Conservation (phyloP, 2,329 filamentous ascomycete genomes). For the Beauveria rudraprayagi region DNA sequence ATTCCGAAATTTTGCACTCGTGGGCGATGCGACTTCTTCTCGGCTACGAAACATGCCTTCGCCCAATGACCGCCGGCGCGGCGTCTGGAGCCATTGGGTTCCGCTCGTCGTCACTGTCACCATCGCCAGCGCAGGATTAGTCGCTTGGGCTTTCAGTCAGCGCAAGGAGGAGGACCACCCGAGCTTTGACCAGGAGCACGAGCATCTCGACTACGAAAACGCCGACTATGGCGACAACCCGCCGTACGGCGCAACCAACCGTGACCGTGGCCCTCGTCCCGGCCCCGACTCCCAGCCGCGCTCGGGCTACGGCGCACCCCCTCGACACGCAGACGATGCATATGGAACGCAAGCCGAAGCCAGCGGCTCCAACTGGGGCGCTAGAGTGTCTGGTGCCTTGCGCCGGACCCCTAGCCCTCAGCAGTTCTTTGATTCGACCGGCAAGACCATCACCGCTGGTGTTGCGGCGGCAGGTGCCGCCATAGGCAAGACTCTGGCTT, state of each 20-base stretch:
- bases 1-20: constrained; percentile 51
- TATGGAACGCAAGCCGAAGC: constrained; percentile 30
- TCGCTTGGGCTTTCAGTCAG: constrained; percentile 92
- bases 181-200: constrained; percentile 45
- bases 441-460: constrained; percentile 71
- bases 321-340: constrained; percentile 3
- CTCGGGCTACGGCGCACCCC: not conserved
- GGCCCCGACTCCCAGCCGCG: not conserved
- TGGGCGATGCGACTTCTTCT: constrained; percentile 49
- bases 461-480: constrained; percentile 76
- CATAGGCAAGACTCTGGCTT: constrained; percentile 72
- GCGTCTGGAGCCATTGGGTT: constrained; percentile 76
- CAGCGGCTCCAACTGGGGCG: constrained; percentile 53
- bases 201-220: constrained; percentile 38
- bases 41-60: constrained; percentile 28
- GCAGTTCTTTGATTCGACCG: constrained; percentile 77
- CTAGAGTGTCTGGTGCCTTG: constrained; percentile 73
- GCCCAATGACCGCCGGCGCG: constrained; percentile 35
- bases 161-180: constrained; percentile 67
- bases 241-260: constrained; percentile 36
- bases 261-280: constrained; percentile 15
- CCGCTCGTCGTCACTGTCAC: constrained; percentile 81
- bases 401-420: constrained; percentile 78
- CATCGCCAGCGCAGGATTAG: constrained; percentile 76
- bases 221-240: constrained; percentile 48